Evolutionary conservation across 345 rosid genomes (phyloP).

Genomic region (Rhodamnia rubescens): DNA sequence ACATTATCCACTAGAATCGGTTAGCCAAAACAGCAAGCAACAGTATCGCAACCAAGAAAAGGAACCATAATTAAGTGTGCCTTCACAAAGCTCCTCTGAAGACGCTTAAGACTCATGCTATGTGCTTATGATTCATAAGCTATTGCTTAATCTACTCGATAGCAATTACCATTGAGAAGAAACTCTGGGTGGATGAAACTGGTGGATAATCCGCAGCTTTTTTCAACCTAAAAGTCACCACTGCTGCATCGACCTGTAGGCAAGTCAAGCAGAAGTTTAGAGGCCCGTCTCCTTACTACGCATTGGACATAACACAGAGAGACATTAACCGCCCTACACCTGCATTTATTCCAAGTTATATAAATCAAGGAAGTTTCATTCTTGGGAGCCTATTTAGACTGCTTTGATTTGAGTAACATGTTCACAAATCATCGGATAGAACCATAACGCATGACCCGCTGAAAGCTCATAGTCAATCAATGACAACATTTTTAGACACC

Average conservation of each 20-base stretch:
- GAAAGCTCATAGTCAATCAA: not conserved
- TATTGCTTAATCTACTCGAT: not conserved
- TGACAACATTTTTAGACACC: not conserved
- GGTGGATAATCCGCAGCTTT: slow-evolving; percentile 63
- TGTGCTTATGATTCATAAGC: not conserved
- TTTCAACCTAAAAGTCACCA: slow-evolving; percentile 73
- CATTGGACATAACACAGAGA: not conserved
- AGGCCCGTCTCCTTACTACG: not conserved
- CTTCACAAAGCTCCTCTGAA: not conserved
- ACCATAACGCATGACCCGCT: not conserved
- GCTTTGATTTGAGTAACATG: not conserved
- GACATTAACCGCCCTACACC: not conserved
- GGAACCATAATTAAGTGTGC: not conserved
- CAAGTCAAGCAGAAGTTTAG: not conserved
- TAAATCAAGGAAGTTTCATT: not conserved
- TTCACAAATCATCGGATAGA: not conserved
- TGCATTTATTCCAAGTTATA: not conserved
- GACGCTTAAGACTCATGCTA: not conserved
- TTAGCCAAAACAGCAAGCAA: not conserved
- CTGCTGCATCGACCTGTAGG: slow-evolving; percentile 88
- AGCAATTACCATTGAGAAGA: slow-evolving; percentile 69
- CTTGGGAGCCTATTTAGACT: not conserved
- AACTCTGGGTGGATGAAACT: slow-evolving; percentile 64
- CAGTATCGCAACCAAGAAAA: not conserved
- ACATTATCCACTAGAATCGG: not conserved